Evolutionary conservation across 208 protist species (phyloP), one percentile per base, ranked within the genome.

Genomic region (Tetramitus jugosus): DNA sequence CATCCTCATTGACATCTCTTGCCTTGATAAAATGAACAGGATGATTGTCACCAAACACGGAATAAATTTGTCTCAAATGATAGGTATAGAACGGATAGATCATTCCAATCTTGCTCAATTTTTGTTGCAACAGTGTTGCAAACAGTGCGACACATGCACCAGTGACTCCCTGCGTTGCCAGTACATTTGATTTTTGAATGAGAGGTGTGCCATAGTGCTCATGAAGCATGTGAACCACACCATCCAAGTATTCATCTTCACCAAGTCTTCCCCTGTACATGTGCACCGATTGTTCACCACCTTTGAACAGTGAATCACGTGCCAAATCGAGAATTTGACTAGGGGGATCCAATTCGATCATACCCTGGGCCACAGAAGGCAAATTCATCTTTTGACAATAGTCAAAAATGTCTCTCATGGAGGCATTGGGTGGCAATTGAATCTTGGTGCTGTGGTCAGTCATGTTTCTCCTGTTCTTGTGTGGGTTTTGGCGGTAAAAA

Each of bases 341-440:
- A 3, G 81, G 81, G 20, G 81, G 81, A 31, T 79, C 74, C 23
- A 84, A 49, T 31, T 71, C 65, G 49, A 71, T 71, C 65, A 71
- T 71, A 17, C 62, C 62, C 49, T 84, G 81, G 6, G 81, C 81
- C 39, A 84, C 67, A 26, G 68, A 74, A 37, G 39, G 33, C 6
- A 84, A 64, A 37, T 49, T 42, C 39, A 46, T n/a, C 14, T 60
- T 65, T 43, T 80, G 33, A 65, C 81, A 84, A 53, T 61, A 79
- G 43, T 84, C 81, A 39, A 83, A 79, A 60, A 84, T 82, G 77
- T 84, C 81, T 40, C 81, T 72, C 81, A 84, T 84, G n/a, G 79
- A 75, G 10, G 40, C 40, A 29, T 31, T 43, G 26, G 76, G 33
- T 42, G 78, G 78, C 4, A 79, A 29, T 26, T 46, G 52, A n/a